Conservation (phyloP, 208 protist species). For the Crithidia bombi region DNA sequence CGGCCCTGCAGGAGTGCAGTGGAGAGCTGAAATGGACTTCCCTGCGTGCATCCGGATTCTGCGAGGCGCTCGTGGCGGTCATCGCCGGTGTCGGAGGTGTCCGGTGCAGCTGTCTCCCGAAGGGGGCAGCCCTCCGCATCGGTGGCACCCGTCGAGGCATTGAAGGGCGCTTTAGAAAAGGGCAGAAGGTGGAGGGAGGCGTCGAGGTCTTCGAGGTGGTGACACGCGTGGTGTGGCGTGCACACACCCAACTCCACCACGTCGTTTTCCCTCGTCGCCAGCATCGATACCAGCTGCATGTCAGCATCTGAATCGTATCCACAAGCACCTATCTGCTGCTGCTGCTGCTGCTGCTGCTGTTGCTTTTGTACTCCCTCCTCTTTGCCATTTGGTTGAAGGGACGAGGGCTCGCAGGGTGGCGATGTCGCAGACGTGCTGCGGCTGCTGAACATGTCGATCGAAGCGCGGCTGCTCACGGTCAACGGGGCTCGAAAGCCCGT, state of each 20-base stretch:
- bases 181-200: neutral
- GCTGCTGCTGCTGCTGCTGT: neutral
- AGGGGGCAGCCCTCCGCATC: too few species aligned
- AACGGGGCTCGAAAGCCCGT: neutral
- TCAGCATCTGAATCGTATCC: too few species aligned
- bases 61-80: neutral
- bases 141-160: too few species aligned
- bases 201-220: too few species aligned
- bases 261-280: constrained; percentile 2
- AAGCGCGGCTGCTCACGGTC: constrained; percentile 1
- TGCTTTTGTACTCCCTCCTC: neutral
- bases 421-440: neutral
- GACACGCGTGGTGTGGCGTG: neutral
- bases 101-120: too few species aligned
- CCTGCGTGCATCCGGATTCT: too few species aligned
- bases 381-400: neutral
- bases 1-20: constrained; percentile 10
- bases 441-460: neutral
- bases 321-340: neutral
- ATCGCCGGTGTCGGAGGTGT: too few species aligned
- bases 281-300: constrained; percentile 3
- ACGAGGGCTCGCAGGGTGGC: neutral
- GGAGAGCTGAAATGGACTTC: constrained; percentile 8
- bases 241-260: neutral
- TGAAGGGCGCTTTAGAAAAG: too few species aligned